Percentiles rank a stretch among this genome's conserved stretches.
These are phyloP conservation scores for Narthecium ossifragum DNA, from an alignment of 106 monocot species.

Conservation along the genomic window DNA sequence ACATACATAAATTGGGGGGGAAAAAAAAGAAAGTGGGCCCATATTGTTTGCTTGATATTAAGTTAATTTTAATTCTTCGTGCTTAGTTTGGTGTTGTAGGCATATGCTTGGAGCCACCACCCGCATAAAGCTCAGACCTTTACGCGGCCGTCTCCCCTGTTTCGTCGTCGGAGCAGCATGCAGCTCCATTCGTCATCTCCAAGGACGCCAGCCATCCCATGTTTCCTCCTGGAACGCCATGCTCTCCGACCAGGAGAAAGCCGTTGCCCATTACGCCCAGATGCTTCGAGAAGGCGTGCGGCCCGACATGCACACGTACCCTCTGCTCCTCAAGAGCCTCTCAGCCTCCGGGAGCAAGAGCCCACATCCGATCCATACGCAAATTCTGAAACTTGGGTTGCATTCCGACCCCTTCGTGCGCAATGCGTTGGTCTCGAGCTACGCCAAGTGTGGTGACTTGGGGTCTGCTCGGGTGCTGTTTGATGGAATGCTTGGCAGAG, in stretches of 20 bases:
- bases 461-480: slow-evolving; percentile 20
- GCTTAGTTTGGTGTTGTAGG: too few relatives aligned
- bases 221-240: slow-evolving; percentile 17
- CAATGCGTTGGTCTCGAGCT: slow-evolving; percentile 28
- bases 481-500: slow-evolving; percentile 10
- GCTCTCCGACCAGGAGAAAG: background rate
- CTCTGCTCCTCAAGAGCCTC: slow-evolving; percentile 14
- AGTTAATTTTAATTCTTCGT: too few relatives aligned
- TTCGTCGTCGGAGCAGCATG: slow-evolving; percentile 9
- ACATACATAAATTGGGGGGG: background rate
- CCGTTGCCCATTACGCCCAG: slow-evolving; percentile 5
- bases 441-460: slow-evolving; percentile 19
- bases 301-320: slow-evolving; percentile 28
- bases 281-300: slow-evolving; percentile 12
- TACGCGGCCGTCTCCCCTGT: slow-evolving; percentile 18
- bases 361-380: slow-evolving; percentile 14
- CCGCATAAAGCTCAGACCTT: slow-evolving; percentile 18
- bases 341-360: background rate
- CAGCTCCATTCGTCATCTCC: background rate
- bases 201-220: background rate
- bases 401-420: slow-evolving; percentile 21
- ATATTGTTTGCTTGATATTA: too few relatives aligned
- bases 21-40: background rate
- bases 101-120: too few relatives aligned
- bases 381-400: slow-evolving; percentile 15